Percentiles rank a stretch among this genome's conserved stretches.
Conservation (phyloP, 2,329 filamentous ascomycete genomes). For the Cadophora luteo-olivacea region DNA sequence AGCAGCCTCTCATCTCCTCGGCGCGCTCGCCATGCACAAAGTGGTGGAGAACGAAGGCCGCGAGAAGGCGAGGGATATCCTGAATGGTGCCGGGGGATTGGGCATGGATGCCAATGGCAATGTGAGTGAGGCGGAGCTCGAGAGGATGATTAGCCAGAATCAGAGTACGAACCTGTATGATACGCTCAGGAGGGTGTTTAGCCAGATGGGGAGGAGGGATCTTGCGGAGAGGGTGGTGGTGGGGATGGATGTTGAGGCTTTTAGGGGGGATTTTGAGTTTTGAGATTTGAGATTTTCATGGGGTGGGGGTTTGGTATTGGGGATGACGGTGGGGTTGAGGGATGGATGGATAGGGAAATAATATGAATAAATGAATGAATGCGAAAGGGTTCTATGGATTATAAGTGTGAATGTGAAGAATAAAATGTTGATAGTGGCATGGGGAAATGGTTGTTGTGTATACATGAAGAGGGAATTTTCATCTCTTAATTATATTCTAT, state of each 20-base stretch:
- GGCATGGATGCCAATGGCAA: constrained; percentile 51
- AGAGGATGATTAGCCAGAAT: constrained; percentile 92
- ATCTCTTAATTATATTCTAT: too few relatives aligned
- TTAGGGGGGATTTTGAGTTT: constrained; percentile 92
- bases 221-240: constrained; percentile 85
- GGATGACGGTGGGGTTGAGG: too few relatives aligned
- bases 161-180: constrained; percentile 97
- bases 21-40: constrained; percentile 94
- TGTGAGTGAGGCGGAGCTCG: constrained; percentile 74
- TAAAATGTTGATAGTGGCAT: too few relatives aligned
- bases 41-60: constrained; percentile 86
- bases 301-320: background rate
- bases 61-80: constrained; percentile 82
- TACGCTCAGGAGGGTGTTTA: constrained; percentile 92
- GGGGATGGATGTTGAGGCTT: constrained; percentile 89
- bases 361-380: background rate
- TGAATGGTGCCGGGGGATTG: constrained; percentile 61
- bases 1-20: constrained; percentile 90
- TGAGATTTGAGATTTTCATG: constrained; percentile 46
- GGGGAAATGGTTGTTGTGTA: too few relatives aligned
- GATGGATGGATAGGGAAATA: too few relatives aligned
- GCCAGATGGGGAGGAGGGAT: constrained; percentile 90
- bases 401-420: too few relatives aligned
- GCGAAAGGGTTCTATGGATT: too few relatives aligned
- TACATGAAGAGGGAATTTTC: too few relatives aligned